Conservation (phyloP, 2,329 filamentous ascomycete genomes). For the Fusarium beomiforme region DNA sequence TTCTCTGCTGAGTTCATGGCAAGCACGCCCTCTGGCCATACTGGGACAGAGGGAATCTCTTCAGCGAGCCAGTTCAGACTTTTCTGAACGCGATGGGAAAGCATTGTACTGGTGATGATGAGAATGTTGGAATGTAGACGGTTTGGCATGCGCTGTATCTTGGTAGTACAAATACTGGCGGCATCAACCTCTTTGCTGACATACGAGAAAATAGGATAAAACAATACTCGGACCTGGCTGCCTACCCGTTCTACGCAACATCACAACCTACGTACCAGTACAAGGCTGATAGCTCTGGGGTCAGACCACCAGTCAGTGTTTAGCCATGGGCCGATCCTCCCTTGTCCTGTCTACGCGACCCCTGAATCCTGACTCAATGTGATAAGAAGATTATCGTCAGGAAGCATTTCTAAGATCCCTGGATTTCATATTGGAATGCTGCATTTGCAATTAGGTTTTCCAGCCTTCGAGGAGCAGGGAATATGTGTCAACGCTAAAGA, state of each 20-base stretch:
- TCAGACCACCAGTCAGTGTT: neutral
- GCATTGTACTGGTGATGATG: neutral
- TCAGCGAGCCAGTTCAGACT: neutral
- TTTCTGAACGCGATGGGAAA: neutral
- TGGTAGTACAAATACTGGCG: neutral
- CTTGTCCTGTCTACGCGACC: neutral
- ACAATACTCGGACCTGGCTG: neutral
- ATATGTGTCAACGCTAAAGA: neutral
- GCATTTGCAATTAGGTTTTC: neutral
- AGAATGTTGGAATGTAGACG: neutral
- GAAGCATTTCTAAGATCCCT: fast-evolving
- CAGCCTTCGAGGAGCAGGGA: neutral
- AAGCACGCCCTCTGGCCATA: neutral
- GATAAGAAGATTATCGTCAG: neutral
- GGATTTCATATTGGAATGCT: neutral
- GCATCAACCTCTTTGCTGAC: neutral
- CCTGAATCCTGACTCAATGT: neutral
- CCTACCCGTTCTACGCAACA: neutral
- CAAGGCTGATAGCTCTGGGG: neutral
- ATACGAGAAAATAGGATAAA: neutral
- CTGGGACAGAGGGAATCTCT: neutral
- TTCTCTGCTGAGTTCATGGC: neutral
- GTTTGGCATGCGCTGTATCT: neutral
- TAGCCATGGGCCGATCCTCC: neutral
- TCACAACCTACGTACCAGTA: neutral